Percentiles rank a stretch among this genome's conserved stretches.
Evolutionary conservation across 805 yeast species (phyloP).

Genomic region (Zygosaccharomyces lentus): DNA sequence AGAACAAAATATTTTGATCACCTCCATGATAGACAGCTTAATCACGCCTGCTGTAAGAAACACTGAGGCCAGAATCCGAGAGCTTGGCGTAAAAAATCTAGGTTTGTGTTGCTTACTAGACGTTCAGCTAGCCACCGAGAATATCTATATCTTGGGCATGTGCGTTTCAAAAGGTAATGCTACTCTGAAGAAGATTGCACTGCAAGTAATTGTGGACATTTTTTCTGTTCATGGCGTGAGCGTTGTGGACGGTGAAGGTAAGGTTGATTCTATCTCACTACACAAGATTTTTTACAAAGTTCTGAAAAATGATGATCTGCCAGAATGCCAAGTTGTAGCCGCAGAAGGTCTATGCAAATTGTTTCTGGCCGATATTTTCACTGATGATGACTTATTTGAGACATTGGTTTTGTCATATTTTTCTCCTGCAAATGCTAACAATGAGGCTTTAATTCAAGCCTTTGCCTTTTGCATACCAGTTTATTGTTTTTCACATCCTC

Average conservation of each 20-base stretch:
- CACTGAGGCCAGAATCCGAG: constrained; percentile 49
- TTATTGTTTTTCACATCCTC: constrained; percentile 68
- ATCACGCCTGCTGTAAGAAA: constrained; percentile 74
- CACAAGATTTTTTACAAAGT: constrained; percentile 68
- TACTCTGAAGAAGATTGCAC: constrained; percentile 54
- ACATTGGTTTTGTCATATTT: constrained; percentile 70
- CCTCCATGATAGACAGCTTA: constrained; percentile 68
- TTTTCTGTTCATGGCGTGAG: constrained; percentile 70
- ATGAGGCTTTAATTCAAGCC: constrained; percentile 69
- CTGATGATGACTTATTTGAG: constrained; percentile 67
- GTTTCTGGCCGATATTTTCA: constrained; percentile 68
- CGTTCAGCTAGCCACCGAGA: constrained; percentile 56
- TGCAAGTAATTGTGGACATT: constrained; percentile 72
- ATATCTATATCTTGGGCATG: constrained; percentile 61
- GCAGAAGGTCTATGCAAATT: constrained; percentile 86
- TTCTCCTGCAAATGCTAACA: constrained; percentile 58
- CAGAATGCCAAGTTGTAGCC: constrained; percentile 69
- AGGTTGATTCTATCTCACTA: constrained; percentile 60
- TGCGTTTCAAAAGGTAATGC: constrained; percentile 67
- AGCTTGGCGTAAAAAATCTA: constrained; percentile 66
- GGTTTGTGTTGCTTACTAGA: constrained; percentile 79
- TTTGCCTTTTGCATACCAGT: constrained; percentile 86
- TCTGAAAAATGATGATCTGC: constrained; percentile 51
- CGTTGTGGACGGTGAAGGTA: constrained; percentile 58
- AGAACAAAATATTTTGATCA: constrained; percentile 58